These are phyloP conservation scores for Cantharellus anzutake DNA, from an alignment of 768 basidiomycete genomes.

Conservation along the genomic window DNA sequence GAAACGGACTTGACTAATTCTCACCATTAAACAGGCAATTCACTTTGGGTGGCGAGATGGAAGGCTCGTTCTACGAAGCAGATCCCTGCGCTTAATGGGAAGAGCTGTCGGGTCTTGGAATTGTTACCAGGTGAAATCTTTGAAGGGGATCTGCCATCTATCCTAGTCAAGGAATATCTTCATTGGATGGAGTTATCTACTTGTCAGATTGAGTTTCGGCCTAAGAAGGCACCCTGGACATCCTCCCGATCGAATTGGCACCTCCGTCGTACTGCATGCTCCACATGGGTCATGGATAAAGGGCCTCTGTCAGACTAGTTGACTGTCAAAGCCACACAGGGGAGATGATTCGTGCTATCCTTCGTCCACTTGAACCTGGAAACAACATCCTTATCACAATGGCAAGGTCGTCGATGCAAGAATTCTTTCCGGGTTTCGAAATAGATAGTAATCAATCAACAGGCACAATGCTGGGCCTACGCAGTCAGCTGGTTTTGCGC, in stretches of 20 bases:
- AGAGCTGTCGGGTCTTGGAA: neutral
- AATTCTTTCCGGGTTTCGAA: conserved; percentile 18
- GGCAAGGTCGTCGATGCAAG: neutral
- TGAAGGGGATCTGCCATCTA: neutral
- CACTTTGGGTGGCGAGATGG: neutral
- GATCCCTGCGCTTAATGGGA: neutral
- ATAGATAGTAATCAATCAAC: conserved; percentile 21
- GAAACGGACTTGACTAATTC: neutral
- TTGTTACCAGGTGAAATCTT: neutral
- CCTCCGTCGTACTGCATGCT: neutral
- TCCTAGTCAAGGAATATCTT: neutral
- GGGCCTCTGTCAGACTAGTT: neutral
- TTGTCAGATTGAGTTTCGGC: neutral
- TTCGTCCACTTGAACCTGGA: neutral
- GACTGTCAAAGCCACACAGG: neutral
- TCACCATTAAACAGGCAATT: neutral
- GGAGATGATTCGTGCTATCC: neutral
- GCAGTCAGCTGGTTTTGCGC: conserved; percentile 22
- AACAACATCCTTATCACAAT: neutral
- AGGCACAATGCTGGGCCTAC: conserved; percentile 28
- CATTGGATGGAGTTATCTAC: neutral
- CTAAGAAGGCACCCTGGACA: neutral
- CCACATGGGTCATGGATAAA: neutral
- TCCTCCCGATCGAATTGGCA: neutral
- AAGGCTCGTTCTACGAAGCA: neutral